Evolutionary conservation across 164 flowering plant genomes (phyloP), one percentile per base, ranked within the genome.

Genomic region (Nymphaea thermarum): DNA sequence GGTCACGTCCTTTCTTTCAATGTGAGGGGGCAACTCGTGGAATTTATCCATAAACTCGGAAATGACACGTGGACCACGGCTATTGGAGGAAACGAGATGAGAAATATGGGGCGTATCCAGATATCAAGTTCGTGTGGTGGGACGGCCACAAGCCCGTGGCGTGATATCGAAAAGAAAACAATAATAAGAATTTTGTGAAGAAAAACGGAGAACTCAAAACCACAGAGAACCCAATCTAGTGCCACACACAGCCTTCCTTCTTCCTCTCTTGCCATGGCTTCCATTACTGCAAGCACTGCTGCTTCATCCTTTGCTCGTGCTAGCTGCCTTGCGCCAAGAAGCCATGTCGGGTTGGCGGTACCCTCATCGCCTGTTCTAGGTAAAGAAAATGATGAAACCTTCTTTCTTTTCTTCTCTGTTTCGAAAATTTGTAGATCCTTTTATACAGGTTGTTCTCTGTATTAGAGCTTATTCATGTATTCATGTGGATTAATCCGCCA

Each of bases 1-100:
- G 55, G 14, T 10, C 57, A 8, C 12, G 57, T 51, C 57, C 8
- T 51, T 51, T 51, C 57, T 15, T 2, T 51, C 57, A 51, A 51
- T 8, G 57, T 15, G 3, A 51, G 8, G 57, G 57, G 57, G 14
- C 57, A 51, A 8, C 2, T 51, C 14, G 14, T 51, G 57, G 57
- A 25, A 51, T 51, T 51, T 51, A 51, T 51, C 57, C 57, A 7
- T 10, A 51, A 51, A 51, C 57, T 51, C 57, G 14, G 8, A 51
- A 3, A 51, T 51, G 68, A 75, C 85, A 84, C 83, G 85, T 80
- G 86, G 80, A 73, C 53, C 63, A 14, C 44, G 7, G 0, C 69
- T 65, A 63, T 82, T 86, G 86, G 90, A 2, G 3, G 11, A 3
- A 4, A 25, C 51, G n/a, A 64, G 90, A 84, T 86, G 66, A 59